Conservation (phyloP, 2,329 filamentous ascomycete species). For the Calonectria henricotiae region DNA sequence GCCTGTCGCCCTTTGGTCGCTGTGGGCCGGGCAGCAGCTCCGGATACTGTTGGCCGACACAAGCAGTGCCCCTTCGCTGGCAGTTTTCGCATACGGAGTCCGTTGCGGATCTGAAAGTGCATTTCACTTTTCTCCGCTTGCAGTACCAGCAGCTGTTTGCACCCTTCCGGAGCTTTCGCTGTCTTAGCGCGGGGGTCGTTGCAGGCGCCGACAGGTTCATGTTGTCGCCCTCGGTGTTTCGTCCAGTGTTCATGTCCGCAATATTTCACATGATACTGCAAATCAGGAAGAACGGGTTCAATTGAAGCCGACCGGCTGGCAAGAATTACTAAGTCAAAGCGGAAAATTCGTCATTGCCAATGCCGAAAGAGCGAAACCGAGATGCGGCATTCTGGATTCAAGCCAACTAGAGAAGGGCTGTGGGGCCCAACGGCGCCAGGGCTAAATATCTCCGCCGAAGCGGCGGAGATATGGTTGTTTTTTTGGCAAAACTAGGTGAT, state of each 20-base stretch:
- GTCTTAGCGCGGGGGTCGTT: not conserved
- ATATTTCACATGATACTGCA: not conserved
- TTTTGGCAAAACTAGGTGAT: too few species aligned
- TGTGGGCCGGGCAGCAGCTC: slow-evolving; percentile 3
- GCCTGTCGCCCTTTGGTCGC: slow-evolving; percentile 1
- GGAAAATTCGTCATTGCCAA: not conserved
- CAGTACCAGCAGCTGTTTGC: slow-evolving; percentile 11
- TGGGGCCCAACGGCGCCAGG: not conserved
- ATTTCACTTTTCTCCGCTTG: slow-evolving; percentile 12
- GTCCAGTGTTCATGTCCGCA: not conserved
- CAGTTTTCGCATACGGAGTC: slow-evolving; percentile 14
- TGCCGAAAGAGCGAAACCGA: not conserved
- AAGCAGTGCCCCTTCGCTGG: not conserved
- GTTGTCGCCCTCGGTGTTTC: not conserved
- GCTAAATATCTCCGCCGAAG: not conserved
- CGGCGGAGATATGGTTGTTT: not conserved
- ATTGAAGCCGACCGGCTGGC: not conserved
- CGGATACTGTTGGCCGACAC: slow-evolving; percentile 1
- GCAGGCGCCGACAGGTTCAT: not conserved
- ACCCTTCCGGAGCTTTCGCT: slow-evolving; percentile 13
- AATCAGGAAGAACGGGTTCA: not conserved
- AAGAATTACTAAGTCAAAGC: not conserved
- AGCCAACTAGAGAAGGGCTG: not conserved
- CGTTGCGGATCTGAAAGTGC: slow-evolving; percentile 5
- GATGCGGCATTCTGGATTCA: not conserved